phyloP scores from a whole-genome alignment of 768 basidiomycete species.

The Lactifluus pinguis region DNA sequence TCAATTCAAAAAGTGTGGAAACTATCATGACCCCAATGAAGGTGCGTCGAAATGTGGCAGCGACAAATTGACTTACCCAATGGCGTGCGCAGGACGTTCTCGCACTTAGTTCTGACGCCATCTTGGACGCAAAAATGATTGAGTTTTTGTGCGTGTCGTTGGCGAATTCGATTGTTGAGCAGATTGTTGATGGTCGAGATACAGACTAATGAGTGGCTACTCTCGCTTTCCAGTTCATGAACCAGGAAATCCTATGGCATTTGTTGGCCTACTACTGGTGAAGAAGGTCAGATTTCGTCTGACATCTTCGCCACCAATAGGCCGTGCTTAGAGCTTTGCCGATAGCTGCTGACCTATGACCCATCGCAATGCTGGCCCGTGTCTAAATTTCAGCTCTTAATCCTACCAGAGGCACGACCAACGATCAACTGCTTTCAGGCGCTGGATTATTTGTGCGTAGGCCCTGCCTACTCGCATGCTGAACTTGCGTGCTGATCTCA shows the following conservation, averaged over 20 bases:
- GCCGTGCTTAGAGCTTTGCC: not conserved
- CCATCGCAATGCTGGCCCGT: conserved; percentile 71
- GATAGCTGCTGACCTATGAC: conserved; percentile 80
- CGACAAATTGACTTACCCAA: not conserved
- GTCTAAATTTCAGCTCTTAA: conserved; percentile 64
- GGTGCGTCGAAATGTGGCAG: conserved; percentile 21
- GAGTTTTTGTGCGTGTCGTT: conserved; percentile 56
- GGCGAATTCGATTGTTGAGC: not conserved
- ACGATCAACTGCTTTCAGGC: conserved; percentile 93
- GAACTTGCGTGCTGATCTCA: not conserved
- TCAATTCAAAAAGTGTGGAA: conserved; percentile 60
- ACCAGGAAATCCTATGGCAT: conserved; percentile 55
- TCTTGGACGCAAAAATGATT: conserved; percentile 71
- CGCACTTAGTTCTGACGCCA: conserved; percentile 64
- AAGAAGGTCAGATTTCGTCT: conserved; percentile 49
- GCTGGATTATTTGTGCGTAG: conserved; percentile 78
- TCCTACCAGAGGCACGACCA: conserved; percentile 83
- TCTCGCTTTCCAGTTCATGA: conserved; percentile 88
- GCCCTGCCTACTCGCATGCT: not conserved
- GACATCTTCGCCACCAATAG: not conserved
- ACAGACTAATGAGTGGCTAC: conserved; percentile 73
- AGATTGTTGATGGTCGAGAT: conserved; percentile 1
- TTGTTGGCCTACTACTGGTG: conserved; percentile 73
- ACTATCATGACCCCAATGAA: conserved; percentile 51
- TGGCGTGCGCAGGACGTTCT: conserved; percentile 58